Percentiles rank a stretch among this genome's conserved stretches.
phyloP scores from a whole-genome alignment of 768 basidiomycete genomes.

The Mycena rosella region DNA sequence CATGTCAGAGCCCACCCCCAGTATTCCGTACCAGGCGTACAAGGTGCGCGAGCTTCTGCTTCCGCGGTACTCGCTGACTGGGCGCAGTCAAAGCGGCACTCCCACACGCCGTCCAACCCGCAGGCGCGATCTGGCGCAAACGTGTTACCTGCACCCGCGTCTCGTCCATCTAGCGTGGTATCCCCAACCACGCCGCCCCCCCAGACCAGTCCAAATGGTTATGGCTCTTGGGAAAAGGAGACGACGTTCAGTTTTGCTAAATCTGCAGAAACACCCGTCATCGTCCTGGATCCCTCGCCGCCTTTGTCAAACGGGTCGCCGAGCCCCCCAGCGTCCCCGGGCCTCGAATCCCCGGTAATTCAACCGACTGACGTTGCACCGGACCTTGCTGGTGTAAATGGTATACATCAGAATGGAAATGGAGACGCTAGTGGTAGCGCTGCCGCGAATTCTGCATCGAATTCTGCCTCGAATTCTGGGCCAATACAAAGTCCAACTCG shows the following conservation, averaged over 20 bases:
- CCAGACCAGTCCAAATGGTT: constrained; percentile 37
- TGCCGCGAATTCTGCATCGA: constrained; percentile 9
- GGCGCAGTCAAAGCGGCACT: constrained; percentile 62
- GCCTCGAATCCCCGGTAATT: background rate
- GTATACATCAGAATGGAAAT: constrained; percentile 10
- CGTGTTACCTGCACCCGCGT: constrained; percentile 44
- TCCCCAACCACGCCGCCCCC: constrained; percentile 38
- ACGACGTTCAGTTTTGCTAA: constrained; percentile 13
- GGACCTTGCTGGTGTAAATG: constrained; percentile 18
- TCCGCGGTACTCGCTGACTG: constrained; percentile 14
- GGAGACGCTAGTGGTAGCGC: constrained; percentile 5
- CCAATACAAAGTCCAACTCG: constrained; percentile 8
- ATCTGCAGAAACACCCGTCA: constrained; percentile 22
- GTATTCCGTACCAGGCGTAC: constrained; percentile 66
- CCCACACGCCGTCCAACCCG: constrained; percentile 50
- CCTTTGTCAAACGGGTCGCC: constrained; percentile 36
- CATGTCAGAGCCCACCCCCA: constrained; percentile 35
- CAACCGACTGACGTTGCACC: background rate
- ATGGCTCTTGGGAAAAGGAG: constrained; percentile 32
- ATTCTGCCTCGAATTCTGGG: constrained; percentile 15
- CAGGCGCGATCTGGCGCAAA: constrained; percentile 43
- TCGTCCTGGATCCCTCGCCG: constrained; percentile 36
- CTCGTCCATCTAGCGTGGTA: constrained; percentile 44
- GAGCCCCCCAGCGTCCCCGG: constrained; percentile 24
- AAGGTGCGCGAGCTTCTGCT: constrained; percentile 49